Percentiles rank a stretch among this genome's conserved stretches.
Conservation (phyloP, 2,329 filamentous ascomycete species). For the Penicillium sp. region DNA sequence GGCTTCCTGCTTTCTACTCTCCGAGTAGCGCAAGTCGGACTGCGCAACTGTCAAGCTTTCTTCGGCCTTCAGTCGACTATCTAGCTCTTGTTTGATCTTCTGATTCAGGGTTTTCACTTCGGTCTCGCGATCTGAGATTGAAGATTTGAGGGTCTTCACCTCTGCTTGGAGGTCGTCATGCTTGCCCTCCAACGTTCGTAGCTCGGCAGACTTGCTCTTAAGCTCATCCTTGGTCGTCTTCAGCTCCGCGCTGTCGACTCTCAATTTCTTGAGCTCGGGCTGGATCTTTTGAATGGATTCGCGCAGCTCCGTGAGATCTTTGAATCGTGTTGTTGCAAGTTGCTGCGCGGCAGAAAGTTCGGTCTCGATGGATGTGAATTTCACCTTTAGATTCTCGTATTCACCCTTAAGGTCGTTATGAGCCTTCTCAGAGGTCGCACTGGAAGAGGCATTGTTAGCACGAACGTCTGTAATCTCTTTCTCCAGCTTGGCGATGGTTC, state of each 20-base stretch:
- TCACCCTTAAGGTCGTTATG: conserved; percentile 64
- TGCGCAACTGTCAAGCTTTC: conserved; percentile 76
- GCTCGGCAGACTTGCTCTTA: conserved; percentile 62
- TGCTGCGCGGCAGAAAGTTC: conserved; percentile 86
- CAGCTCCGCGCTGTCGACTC: conserved; percentile 75
- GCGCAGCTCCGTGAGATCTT: conserved; percentile 79
- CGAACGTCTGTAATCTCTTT: conserved; percentile 68
- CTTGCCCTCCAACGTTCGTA: conserved; percentile 77
- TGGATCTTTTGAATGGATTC: conserved; percentile 84
- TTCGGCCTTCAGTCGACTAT: conserved; percentile 73
- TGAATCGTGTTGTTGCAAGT: conserved; percentile 84
- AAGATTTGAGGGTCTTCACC: conserved; percentile 70
- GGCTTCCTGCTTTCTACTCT: conserved; percentile 79
- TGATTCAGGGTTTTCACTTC: conserved; percentile 81
- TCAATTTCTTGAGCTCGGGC: conserved; percentile 78
- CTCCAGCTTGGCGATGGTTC: conserved; percentile 70
- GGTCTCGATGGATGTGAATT: conserved; percentile 72
- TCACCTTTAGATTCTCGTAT: conserved; percentile 73
- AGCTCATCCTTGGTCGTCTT: conserved; percentile 79
- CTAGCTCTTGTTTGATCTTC: conserved; percentile 75
- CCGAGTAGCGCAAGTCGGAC: conserved; percentile 76
- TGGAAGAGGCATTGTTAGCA: conserved; percentile 51
- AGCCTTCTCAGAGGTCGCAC: conserved; percentile 56
- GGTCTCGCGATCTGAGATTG: conserved; percentile 72
- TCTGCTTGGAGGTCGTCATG: conserved; percentile 83